phyloP scores from a whole-genome alignment of 768 basidiomycete species.

The Podaxis mareebaensis region DNA sequence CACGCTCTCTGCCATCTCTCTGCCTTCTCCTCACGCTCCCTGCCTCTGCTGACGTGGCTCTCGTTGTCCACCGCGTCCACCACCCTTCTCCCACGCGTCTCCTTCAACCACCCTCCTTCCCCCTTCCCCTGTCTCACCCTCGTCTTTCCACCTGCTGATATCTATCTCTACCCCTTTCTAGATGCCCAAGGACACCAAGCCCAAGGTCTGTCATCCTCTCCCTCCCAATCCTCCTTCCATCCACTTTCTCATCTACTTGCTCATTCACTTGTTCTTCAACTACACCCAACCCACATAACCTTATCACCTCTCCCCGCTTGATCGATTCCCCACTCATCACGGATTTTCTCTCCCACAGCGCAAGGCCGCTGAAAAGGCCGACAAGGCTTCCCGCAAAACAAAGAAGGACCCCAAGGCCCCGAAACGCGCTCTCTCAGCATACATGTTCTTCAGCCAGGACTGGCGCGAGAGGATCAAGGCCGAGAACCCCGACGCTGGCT shows the following conservation, averaged over 20 bases:
- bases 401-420: conserved; percentile 86
- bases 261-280: conserved; percentile 11
- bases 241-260: conserved; percentile 12
- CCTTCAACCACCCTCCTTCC: not conserved
- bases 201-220: conserved; percentile 47
- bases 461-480: conserved; percentile 94
- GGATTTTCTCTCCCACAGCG: conserved; percentile 42
- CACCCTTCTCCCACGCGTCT: not conserved
- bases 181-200: conserved; percentile 84
- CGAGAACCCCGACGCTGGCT: conserved; percentile 93
- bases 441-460: conserved; percentile 99
- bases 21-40: not conserved
- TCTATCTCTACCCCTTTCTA: conserved; percentile 23
- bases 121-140: not conserved
- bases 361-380: conserved; percentile 75
- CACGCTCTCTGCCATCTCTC: not conserved
- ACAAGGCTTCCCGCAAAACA: conserved; percentile 55
- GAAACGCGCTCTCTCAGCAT: conserved; percentile 92
- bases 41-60: not conserved
- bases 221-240: not conserved
- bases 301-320: not conserved
- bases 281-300: not conserved
- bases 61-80: conserved; percentile 7
- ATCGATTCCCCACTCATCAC: conserved; percentile 16
- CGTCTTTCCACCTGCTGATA: not conserved